Percentiles rank a stretch among this genome's conserved stretches.
These are phyloP conservation scores for Mucor racemosus DNA, from an alignment of 371 early-diverging fungal genomes.

Conservation along the genomic window DNA sequence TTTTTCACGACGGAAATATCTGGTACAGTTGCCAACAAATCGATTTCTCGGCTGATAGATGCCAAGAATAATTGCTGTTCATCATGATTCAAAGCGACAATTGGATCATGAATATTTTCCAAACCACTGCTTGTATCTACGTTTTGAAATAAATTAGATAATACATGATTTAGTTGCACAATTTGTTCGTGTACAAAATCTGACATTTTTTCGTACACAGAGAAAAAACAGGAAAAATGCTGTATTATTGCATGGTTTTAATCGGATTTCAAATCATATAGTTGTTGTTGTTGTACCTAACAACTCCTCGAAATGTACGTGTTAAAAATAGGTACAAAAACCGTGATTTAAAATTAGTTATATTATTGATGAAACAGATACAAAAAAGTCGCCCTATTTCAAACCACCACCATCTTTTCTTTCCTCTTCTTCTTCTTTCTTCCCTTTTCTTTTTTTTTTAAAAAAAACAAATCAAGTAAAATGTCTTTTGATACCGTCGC, in stretches of 20 bases:
- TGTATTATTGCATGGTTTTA: not conserved
- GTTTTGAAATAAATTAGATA: not conserved
- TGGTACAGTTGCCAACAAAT: slow-evolving; percentile 1
- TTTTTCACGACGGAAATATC: slow-evolving; percentile 6
- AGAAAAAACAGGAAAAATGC: not conserved
- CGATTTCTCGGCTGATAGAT: slow-evolving; percentile 2
- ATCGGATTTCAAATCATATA: not conserved
- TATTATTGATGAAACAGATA: slow-evolving; percentile 1
- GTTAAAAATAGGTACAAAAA: slow-evolving; percentile 1
- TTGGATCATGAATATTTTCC: not conserved
- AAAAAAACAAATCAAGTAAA: not conserved
- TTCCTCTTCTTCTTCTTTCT: slow-evolving; percentile 14
- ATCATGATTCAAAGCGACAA: not conserved
- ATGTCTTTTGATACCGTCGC: slow-evolving; percentile 38
- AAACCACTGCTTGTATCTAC: not conserved
- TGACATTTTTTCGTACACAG: slow-evolving; percentile 3
- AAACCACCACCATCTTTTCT: not conserved
- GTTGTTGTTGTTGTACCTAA: not conserved
- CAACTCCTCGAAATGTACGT: not conserved
- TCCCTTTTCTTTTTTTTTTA: slow-evolving; percentile 7
- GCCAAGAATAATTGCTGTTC: not conserved
- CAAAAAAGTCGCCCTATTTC: slow-evolving; percentile 1
- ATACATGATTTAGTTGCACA: not conserved
- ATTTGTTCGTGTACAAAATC: slow-evolving; percentile 24
- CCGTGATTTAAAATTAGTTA: not conserved